Evolutionary conservation across 495 filamentous ascomycete species (phyloP).

Genomic region (Hypoxylon fuscum): DNA sequence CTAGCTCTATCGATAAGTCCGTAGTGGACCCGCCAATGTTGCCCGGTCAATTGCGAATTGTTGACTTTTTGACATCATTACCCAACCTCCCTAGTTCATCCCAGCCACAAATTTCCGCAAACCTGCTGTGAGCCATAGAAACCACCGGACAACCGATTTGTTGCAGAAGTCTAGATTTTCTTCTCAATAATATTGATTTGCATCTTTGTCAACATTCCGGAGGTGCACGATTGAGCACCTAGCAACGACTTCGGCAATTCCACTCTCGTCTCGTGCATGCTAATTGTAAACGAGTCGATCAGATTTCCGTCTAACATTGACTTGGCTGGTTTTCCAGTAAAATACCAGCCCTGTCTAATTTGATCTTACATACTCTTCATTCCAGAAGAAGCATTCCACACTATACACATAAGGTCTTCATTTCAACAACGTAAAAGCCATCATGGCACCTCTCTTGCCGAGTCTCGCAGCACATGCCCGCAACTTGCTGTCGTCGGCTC

Average conservation of each 20-base stretch:
- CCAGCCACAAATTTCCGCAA: constrained; percentile 34
- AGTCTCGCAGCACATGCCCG: constrained; percentile 41
- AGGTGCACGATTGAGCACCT: constrained; percentile 14
- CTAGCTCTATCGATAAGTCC: constrained; percentile 7
- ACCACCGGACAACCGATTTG: constrained; percentile 36
- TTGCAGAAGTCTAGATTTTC: constrained; percentile 1
- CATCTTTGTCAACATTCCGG: constrained; percentile 17
- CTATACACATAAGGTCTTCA: background rate
- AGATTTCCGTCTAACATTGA: constrained; percentile 3
- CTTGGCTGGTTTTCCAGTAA: constrained; percentile 43
- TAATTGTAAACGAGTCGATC: constrained; percentile 9
- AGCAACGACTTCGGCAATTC: constrained; percentile 12
- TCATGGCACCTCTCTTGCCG: constrained; percentile 41
- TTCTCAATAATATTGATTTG: constrained; percentile 5
- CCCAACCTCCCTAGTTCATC: constrained; percentile 16
- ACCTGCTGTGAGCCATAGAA: constrained; percentile 32
- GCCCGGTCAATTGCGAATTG: constrained; percentile 39
- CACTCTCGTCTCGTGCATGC: constrained; percentile 14
- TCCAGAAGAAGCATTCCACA: constrained; percentile 14
- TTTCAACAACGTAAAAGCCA: constrained; percentile 17
- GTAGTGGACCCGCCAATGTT: constrained; percentile 23
- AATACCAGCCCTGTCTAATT: constrained; percentile 26
- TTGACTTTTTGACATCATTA: constrained; percentile 47
- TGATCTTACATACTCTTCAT: background rate
- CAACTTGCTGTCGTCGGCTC: constrained; percentile 36